phyloP scores from a whole-genome alignment of 306 rosid genomes.

The Cajanus cajan region DNA sequence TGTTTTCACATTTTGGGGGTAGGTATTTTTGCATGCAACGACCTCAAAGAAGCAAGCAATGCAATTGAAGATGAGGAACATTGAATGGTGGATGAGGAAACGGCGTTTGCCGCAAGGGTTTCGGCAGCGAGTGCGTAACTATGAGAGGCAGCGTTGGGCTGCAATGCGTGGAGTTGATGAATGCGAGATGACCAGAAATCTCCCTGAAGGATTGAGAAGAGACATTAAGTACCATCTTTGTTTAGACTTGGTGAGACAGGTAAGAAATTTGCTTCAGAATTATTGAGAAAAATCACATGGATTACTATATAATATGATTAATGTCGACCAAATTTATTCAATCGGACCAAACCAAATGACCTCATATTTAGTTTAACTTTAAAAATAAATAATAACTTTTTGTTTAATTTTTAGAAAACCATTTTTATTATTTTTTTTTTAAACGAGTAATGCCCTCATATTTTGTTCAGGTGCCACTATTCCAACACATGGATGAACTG shows the following conservation, averaged over 20 bases:
- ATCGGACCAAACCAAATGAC: too few species aligned
- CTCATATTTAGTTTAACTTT: too few species aligned
- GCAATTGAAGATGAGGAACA: constrained; percentile 90
- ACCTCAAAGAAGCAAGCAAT: constrained; percentile 91
- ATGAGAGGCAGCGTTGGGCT: constrained; percentile 88
- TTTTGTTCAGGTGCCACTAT: constrained; percentile 67
- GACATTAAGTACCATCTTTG: constrained; percentile 92
- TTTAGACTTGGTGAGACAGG: constrained; percentile 77
- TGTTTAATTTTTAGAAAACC: not conserved
- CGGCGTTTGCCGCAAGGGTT: constrained; percentile 68
- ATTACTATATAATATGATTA: too few species aligned
- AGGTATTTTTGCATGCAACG: constrained; percentile 95
- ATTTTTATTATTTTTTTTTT: not conserved
- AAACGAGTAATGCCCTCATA: not conserved
- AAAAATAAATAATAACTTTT: not conserved
- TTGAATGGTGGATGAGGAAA: constrained; percentile 98
- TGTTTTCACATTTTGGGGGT: not conserved
- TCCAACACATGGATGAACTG: constrained; percentile 86
- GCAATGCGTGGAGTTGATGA: constrained; percentile 94
- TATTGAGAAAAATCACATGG: too few species aligned
- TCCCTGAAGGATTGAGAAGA: constrained; percentile 83
- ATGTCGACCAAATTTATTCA: too few species aligned
- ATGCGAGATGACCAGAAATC: constrained; percentile 72
- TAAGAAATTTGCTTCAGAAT: not conserved
- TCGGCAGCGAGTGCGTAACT: constrained; percentile 72